These are phyloP conservation scores for Aspergillus sclerotialis DNA, from an alignment of 2,329 filamentous ascomycete species.

Conservation along the genomic window DNA sequence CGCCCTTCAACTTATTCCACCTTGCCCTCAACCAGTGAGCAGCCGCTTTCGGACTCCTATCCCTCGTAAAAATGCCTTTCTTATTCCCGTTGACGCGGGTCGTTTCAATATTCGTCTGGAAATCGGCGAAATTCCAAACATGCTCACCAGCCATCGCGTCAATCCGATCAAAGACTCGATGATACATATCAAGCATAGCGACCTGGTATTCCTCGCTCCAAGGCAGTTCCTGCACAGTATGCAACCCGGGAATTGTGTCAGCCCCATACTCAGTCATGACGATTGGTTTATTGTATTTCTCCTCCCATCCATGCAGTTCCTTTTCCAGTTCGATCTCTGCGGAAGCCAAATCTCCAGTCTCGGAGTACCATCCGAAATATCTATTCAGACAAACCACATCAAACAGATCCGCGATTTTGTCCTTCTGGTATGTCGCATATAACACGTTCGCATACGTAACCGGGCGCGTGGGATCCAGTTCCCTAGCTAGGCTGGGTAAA, in stretches of 20 bases:
- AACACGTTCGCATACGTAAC: slow-evolving; percentile 18
- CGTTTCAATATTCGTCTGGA: too few relatives aligned
- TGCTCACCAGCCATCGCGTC: slow-evolving; percentile 20
- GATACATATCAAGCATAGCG: slow-evolving; percentile 18
- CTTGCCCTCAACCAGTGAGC: too few relatives aligned
- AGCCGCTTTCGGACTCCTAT: too few relatives aligned
- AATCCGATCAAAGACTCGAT: slow-evolving; percentile 22
- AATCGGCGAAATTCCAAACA: slow-evolving; percentile 1
- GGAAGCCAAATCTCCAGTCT: slow-evolving; percentile 14
- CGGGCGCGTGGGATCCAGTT: slow-evolving; percentile 19
- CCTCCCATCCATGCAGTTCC: slow-evolving; percentile 17
- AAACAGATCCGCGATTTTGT: slow-evolving; percentile 18
- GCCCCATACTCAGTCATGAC: slow-evolving; percentile 24
- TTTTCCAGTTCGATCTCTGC: slow-evolving; percentile 16
- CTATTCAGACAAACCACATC: slow-evolving; percentile 23
- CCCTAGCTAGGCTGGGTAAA: slow-evolving; percentile 11
- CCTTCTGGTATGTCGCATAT: slow-evolving; percentile 1
- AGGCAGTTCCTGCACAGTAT: slow-evolving; percentile 15
- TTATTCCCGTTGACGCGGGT: too few relatives aligned
- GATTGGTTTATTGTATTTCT: slow-evolving; percentile 21
- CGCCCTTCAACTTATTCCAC: too few relatives aligned
- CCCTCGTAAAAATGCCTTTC: too few relatives aligned
- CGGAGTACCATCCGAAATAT: slow-evolving; percentile 22
- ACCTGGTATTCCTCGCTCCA: slow-evolving; percentile 26
- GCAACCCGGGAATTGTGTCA: slow-evolving; percentile 20